phyloP scores from a whole-genome alignment of 139 green algal species.

The Chlorella vulgaris region DNA sequence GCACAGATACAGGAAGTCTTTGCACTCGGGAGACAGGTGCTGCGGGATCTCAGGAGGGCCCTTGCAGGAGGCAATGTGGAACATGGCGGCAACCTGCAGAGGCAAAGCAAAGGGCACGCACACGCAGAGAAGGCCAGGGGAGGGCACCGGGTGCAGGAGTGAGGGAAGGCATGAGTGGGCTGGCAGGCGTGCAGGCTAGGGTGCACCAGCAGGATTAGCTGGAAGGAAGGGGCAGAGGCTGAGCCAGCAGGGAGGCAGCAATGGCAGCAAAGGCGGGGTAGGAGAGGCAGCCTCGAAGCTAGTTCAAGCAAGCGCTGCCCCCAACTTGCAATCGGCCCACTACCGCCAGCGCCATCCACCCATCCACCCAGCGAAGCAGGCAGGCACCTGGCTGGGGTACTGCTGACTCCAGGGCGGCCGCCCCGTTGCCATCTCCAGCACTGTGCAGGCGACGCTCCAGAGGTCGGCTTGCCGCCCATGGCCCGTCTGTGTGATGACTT shows the following conservation, averaged over 20 bases:
- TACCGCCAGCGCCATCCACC: too few relatives aligned
- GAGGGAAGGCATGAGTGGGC: too few relatives aligned
- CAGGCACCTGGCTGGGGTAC: constrained; percentile 44
- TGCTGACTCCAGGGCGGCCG: constrained; percentile 82
- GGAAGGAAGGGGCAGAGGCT: too few relatives aligned
- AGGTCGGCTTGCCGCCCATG: constrained; percentile 91
- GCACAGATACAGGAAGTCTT: constrained; percentile 93
- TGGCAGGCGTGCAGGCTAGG: too few relatives aligned
- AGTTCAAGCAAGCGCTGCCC: too few relatives aligned
- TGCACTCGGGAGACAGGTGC: constrained; percentile 77
- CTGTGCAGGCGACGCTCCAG: constrained; percentile 94
- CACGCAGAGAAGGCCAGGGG: background rate
- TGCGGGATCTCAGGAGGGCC: constrained; percentile 79
- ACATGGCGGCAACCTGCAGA: constrained; percentile 81
- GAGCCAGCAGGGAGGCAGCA: too few relatives aligned
- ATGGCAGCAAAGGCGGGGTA: too few relatives aligned
- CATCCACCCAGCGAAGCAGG: background rate
- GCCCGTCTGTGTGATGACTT: constrained; percentile 91
- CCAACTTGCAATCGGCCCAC: too few relatives aligned
- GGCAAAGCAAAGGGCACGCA: background rate
- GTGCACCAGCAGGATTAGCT: too few relatives aligned
- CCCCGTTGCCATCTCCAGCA: constrained; percentile 97
- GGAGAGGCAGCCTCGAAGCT: too few relatives aligned
- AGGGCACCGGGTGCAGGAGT: too few relatives aligned
- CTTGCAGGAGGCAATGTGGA: constrained; percentile 87